Evolutionary conservation across 2,329 filamentous ascomycete species (phyloP).

Genomic region (Aaosphaeria pasadenensis): DNA sequence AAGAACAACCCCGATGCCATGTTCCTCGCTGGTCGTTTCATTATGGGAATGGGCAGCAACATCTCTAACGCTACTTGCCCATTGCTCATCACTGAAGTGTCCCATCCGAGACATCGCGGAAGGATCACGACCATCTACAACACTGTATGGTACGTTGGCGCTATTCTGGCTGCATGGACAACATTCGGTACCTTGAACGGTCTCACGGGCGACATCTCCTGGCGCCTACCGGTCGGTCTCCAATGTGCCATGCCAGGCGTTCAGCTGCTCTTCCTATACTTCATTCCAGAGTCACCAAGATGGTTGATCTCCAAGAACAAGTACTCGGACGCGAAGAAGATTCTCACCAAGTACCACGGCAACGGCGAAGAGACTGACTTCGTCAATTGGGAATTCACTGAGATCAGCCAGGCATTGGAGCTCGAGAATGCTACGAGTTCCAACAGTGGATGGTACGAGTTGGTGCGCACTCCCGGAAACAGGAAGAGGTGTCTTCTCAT

Average conservation of each 20-base stretch:
- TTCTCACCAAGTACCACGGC: slow-evolving; percentile 63
- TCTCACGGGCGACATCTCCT: not conserved
- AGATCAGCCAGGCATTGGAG: slow-evolving; percentile 23
- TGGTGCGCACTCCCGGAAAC: not conserved
- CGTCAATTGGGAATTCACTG: slow-evolving; percentile 64
- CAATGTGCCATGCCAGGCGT: not conserved
- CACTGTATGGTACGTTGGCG: not conserved
- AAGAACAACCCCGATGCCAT: not conserved
- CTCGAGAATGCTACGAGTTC: not conserved
- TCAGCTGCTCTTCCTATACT: not conserved
- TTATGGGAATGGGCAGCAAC: not conserved
- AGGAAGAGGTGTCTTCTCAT: slow-evolving; percentile 31
- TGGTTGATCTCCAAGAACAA: slow-evolving; percentile 64
- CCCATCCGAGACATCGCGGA: not conserved
- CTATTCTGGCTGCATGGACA: not conserved
- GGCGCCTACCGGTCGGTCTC: not conserved
- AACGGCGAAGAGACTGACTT: slow-evolving; percentile 55
- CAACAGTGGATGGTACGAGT: not conserved
- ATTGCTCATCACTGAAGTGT: not conserved
- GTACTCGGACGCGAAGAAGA: slow-evolving; percentile 58
- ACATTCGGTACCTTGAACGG: not conserved
- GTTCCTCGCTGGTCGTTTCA: not conserved
- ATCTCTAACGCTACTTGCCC: not conserved
- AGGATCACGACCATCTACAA: not conserved
- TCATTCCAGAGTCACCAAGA: slow-evolving; percentile 27